These are phyloP conservation scores for Eruca vesicaria DNA, from an alignment of 441 rosid genomes.

Conservation along the genomic window DNA sequence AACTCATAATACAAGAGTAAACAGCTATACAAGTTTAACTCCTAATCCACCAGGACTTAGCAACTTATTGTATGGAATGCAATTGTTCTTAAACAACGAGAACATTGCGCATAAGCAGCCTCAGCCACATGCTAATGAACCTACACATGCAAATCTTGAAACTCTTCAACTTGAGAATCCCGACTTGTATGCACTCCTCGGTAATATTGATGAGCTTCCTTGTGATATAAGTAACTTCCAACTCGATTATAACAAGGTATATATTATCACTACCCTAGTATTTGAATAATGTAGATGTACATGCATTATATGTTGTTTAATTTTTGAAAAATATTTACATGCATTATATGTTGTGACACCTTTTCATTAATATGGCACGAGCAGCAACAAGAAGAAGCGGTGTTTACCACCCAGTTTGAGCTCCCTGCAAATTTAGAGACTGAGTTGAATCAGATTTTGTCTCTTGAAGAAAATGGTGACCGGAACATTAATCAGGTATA, in stretches of 20 bases:
- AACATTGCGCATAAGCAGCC: neutral
- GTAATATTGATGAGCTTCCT: constrained; percentile 2
- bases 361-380: neutral
- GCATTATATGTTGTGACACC: neutral
- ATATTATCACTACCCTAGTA: neutral
- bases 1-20: constrained; percentile 2
- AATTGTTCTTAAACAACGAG: constrained; percentile 17
- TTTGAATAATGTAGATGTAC: neutral
- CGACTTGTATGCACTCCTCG: neutral
- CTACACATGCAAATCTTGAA: constrained; percentile 14
- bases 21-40: neutral
- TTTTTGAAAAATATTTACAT: neutral
- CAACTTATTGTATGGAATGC: neutral
- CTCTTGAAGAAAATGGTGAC: constrained; percentile 12
- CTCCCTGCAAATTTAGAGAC: neutral
- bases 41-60: constrained; percentile 1
- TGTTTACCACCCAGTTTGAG: constrained; percentile 5
- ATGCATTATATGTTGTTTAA: neutral
- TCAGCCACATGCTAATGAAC: neutral
- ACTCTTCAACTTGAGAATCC: constrained; percentile 6
- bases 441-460: constrained; percentile 11
- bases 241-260: constrained; percentile 10
- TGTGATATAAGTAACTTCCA: constrained; percentile 14
- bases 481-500: constrained; percentile 27
- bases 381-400: constrained; percentile 11